Base-by-base conservation (phyloP, 1,284 basidiomycete species). In the Wolfiporia cocos region DNA sequence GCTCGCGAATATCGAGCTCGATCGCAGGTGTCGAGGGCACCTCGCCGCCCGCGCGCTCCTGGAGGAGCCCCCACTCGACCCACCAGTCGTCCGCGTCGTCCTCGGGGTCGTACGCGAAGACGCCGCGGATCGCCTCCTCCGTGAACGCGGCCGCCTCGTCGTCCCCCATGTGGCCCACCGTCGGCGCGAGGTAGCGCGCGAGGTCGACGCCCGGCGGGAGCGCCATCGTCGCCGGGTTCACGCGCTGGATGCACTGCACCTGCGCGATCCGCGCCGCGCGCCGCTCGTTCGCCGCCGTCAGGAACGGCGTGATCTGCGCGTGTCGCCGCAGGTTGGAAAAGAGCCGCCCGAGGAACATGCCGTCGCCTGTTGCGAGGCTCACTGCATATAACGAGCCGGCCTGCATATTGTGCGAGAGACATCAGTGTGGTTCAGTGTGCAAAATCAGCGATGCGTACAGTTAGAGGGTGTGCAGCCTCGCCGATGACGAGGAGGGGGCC, bases 311-410 rank as follows among this genome's bases (percentile, higher is more conserved):
- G 49, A 81, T 76, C 48, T 82, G 78, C 15, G 72, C 70, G n/a
- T 59, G 50, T 1, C 59, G 52, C 38, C 60, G 60, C 3, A 82
- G 59, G 53, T 78, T 74, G 5, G 73, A 71, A 56, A 82, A 79
- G 4, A 82, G 59, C 33, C 69, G 72, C 15, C 69, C 80, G 5
- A 81, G 65, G 5, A 75, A 71, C 2, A 74, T 74, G 3, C 66
- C 74, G 47, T 81, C 79, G 57, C 81, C 78, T 4, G 78, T 53
- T 5, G 68, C 61, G 57, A 81, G 69, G 6, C 69, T 70, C 14
- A 65, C 57, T 5, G 66, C 61, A 53, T 81, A 79, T 9, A 73
- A 59, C 0, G 72, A 67, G 10, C 77, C 76, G 14, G 70, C 63
- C 78, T 81, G 50, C 6, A 14, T 18, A 4, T 4, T 17, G 12